Evolutionary conservation across 2,329 filamentous ascomycete species (phyloP).

Genomic region (Fusarium sp.): DNA sequence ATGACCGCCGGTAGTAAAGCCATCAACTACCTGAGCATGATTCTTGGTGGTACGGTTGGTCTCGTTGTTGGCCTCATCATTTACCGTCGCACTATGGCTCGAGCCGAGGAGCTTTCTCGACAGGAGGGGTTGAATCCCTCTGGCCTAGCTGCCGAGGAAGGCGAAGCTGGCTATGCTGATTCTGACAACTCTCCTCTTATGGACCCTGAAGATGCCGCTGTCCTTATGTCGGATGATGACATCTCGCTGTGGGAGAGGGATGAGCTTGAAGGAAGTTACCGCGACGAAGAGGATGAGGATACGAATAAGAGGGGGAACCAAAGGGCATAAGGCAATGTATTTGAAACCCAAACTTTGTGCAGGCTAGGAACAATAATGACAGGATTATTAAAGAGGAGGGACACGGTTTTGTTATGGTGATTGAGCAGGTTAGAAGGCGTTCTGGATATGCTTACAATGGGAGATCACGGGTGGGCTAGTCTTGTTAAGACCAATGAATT

Average conservation of each 20-base stretch:
- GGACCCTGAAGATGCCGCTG: conserved; percentile 65
- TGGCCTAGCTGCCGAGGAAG: conserved; percentile 51
- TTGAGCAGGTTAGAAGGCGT: conserved; percentile 42
- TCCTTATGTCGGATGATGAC: conserved; percentile 70
- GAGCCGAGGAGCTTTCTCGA: conserved; percentile 69
- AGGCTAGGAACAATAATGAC: conserved; percentile 13
- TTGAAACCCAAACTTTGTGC: conserved; percentile 8
- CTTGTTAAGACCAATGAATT: conserved; percentile 10
- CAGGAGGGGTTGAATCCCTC: conserved; percentile 55
- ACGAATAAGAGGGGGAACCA: conserved; percentile 33
- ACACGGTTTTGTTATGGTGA: conserved; percentile 9
- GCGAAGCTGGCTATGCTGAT: conserved; percentile 59
- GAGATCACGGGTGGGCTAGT: conserved; percentile 3
- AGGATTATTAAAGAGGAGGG: conserved; percentile 4
- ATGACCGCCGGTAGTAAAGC: conserved; percentile 85
- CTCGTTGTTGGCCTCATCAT: conserved; percentile 85
- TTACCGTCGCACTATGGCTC: conserved; percentile 78
- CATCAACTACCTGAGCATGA: conserved; percentile 87
- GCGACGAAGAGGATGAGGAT: conserved; percentile 52
- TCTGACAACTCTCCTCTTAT: conserved; percentile 58
- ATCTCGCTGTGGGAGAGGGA: conserved; percentile 68
- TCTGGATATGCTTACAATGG: conserved; percentile 30
- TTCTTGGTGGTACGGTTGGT: conserved; percentile 78
- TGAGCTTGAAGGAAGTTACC: conserved; percentile 54
- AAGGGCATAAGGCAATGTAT: neutral